A percentile compares a stretch with the other conserved stretches of the same genome.
phyloP scores from a whole-genome alignment of 768 basidiomycete genomes.

The Epithele typhae region DNA sequence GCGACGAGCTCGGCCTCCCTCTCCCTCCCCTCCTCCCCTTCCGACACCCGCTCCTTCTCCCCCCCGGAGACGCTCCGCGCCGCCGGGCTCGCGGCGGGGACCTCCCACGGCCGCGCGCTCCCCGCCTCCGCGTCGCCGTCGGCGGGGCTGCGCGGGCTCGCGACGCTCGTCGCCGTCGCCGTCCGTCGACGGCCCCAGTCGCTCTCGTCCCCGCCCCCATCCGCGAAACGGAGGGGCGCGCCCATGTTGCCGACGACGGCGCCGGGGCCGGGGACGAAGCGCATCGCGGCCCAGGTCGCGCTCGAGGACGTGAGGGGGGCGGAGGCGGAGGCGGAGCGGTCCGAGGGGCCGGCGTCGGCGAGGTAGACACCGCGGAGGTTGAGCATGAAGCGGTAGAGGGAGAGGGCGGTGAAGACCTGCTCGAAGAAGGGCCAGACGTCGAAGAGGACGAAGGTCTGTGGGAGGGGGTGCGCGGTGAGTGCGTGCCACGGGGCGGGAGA shows the following conservation, averaged over 20 bases:
- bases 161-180: too few species aligned
- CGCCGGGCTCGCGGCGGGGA: too few species aligned
- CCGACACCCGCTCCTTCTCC: too few species aligned
- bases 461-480: neutral
- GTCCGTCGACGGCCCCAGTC: neutral
- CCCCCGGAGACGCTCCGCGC: too few species aligned
- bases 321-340: neutral
- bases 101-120: too few species aligned
- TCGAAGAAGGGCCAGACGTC: constrained; percentile 14
- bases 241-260: constrained; percentile 19
- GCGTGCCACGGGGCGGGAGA: neutral
- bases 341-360: neutral
- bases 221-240: constrained; percentile 7
- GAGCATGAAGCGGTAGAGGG: constrained; percentile 4
- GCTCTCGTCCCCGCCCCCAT: too few species aligned
- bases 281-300: too few species aligned
- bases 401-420: constrained; percentile 7
- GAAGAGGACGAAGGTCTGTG: constrained; percentile 8
- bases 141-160: too few species aligned
- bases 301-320: constrained; percentile 5
- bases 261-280: too few species aligned
- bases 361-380: constrained; percentile 2
- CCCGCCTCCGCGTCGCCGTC: too few species aligned
- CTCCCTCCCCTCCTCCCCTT: too few species aligned
- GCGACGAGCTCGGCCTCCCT: too few species aligned